These are phyloP conservation scores for Chiua virens DNA, from an alignment of 768 basidiomycete species.

Conservation along the genomic window DNA sequence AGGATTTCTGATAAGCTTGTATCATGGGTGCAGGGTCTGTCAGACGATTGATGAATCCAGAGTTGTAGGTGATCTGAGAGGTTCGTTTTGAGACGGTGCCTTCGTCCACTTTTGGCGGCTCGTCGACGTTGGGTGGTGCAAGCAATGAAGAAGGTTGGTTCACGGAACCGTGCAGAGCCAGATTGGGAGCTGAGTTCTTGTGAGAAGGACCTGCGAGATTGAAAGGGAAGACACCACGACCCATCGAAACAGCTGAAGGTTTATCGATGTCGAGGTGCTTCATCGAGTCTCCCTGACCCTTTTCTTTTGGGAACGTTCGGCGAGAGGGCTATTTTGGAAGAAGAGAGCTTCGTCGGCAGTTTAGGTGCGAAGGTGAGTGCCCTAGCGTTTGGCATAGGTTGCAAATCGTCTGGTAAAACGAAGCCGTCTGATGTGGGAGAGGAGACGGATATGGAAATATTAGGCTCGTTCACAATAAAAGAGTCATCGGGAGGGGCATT, in stretches of 20 bases:
- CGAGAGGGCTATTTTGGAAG: slow-evolving; percentile 45
- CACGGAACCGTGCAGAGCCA: slow-evolving; percentile 10
- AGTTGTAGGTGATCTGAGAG: slow-evolving; percentile 77
- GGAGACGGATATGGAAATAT: slow-evolving; percentile 51
- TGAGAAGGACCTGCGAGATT: slow-evolving; percentile 26
- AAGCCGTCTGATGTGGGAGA: slow-evolving; percentile 41
- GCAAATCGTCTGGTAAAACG: slow-evolving; percentile 29
- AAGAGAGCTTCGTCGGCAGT: slow-evolving; percentile 64
- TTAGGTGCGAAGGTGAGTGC: slow-evolving; percentile 74
- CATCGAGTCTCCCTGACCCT: slow-evolving; percentile 40
- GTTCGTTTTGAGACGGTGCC: slow-evolving; percentile 50
- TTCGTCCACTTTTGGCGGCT: slow-evolving; percentile 36
- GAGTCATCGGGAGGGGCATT: slow-evolving; percentile 22
- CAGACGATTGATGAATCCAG: slow-evolving; percentile 76
- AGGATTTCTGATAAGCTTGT: slow-evolving; percentile 28
- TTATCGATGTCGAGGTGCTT: slow-evolving; percentile 34
- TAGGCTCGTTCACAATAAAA: slow-evolving; percentile 22
- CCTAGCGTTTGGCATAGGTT: slow-evolving; percentile 54
- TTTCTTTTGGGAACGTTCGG: slow-evolving; percentile 60
- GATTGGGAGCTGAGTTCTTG: slow-evolving; percentile 25
- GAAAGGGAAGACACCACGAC: slow-evolving; percentile 33
- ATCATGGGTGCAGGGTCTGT: slow-evolving; percentile 47
- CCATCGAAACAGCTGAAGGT: slow-evolving; percentile 1
- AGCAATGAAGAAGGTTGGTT: slow-evolving; percentile 45
- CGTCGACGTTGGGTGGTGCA: slow-evolving; percentile 50